Conservation (phyloP, 1,284 basidiomycete species). For the Tetrapyrgos nigripes region DNA sequence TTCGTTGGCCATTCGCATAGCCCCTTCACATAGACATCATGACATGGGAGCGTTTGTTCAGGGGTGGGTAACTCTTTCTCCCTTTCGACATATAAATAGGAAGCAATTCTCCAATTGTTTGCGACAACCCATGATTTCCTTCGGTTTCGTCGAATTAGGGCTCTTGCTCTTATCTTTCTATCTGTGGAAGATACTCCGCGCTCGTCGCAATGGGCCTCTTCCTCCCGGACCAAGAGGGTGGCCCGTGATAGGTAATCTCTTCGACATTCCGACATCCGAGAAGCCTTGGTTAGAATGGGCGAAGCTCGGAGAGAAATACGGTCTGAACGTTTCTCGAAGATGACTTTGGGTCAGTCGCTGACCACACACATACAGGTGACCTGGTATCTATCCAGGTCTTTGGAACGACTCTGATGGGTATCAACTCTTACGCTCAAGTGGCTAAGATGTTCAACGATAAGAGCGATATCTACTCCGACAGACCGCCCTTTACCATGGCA, state of each 20-base stretch:
- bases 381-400: background rate
- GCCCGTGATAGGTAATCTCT: constrained; percentile 1
- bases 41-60: no score
- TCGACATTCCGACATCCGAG: background rate
- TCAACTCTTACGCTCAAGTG: background rate
- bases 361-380: background rate
- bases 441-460: background rate
- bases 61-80: no score
- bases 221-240: constrained; percentile 5
- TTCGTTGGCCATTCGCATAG: no score
- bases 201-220: no score
- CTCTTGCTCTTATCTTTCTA: no score
- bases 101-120: no score
- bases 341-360: background rate
- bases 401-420: background rate
- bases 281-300: background rate
- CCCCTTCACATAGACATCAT: no score
- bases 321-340: background rate
- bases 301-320: background rate
- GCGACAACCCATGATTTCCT: no score
- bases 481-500: background rate
- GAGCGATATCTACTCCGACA: background rate
- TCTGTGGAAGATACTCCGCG: no score
- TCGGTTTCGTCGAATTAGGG: no score
- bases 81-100: no score